A percentile compares a stretch with the other conserved stretches of the same genome.
Conservation (phyloP, 306 rosid species). For the Calophaca sinica region DNA sequence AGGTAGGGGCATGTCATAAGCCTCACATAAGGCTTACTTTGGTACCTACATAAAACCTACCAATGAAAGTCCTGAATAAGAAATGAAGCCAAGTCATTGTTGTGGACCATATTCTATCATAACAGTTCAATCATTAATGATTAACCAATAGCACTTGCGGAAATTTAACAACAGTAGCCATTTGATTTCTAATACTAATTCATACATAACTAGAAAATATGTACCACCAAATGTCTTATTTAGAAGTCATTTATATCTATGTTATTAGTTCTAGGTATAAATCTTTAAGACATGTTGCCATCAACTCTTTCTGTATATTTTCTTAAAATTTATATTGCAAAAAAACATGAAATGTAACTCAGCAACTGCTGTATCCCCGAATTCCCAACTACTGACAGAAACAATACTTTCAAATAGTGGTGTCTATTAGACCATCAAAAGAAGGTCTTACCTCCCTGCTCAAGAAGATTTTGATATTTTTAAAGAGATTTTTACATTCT, state of each 20-base stretch:
- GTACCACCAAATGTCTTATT: not conserved
- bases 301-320: not conserved
- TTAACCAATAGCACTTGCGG: not conserved
- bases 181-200: not conserved
- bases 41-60: conserved; percentile 5
- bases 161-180: conserved; percentile 2
- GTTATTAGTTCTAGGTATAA: not conserved
- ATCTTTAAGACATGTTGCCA: not conserved
- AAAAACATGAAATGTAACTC: not conserved
- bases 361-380: not conserved
- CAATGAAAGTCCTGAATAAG: conserved; percentile 3
- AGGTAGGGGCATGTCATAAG: conserved; percentile 3
- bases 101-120: not conserved
- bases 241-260: not conserved
- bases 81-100: conserved; percentile 3
- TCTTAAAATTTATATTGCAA: not conserved
- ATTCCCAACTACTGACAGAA: not conserved
- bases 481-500: conserved; percentile 78
- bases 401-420: not conserved
- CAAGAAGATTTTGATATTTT: conserved; percentile 80
- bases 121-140: not conserved
- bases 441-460: conserved; percentile 81
- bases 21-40: not conserved
- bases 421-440: not conserved
- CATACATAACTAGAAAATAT: not conserved